Evolutionary conservation across 345 rosid genomes (phyloP), one percentile per base, ranked within the genome.

Genomic region (Syzygium jambos): DNA sequence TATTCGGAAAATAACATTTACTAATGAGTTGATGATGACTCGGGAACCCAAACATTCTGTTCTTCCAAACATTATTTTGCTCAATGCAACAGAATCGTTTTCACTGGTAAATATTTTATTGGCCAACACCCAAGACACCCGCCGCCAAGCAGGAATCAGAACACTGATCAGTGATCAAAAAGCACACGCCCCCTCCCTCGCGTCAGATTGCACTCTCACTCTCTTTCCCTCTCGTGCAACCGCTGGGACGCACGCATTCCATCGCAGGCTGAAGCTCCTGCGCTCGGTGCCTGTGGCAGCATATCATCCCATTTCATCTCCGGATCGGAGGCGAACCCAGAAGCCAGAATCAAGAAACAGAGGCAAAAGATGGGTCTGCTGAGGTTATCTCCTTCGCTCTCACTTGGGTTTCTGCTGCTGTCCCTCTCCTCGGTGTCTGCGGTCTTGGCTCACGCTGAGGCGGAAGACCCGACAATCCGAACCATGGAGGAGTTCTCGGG

Each of bases 401-500:
- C 53, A 19, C 61, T 78, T 2, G 19, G 59, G 55, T 73, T 86
- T 86, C 61, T 84, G 65, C 87, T 85, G 90, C 85, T 87, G 55
- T 54, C 86, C 82, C 89, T 88, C 73, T 85, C 83, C 52, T 86
- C 86, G 52, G 51, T 80, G 77, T 80, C 95, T 86, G 89, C 92
- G 84, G 89, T 57, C 89, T 88, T 59, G 59, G 93, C 93, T 85
- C 88, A 88, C 88, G 65, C 89, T 41, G 89, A 92, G 92, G 94
- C 5, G 14, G 80, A 88, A 41, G 96, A 91, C 92, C 93, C 96
- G 30, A 92, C 95, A 25, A 90, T 88, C 84, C 91, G 83, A 91
- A 96, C 95, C 51, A 94, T 96, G 98, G 95, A 96, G 87, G 98
- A 92, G 73, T 97, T 97, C 92, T 95, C 99, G 9, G 99, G 99